Evolutionary conservation across 345 rosid species (phyloP), one percentile per base, ranked within the genome.

Genomic region (Psidium friedrichsthalianum): DNA sequence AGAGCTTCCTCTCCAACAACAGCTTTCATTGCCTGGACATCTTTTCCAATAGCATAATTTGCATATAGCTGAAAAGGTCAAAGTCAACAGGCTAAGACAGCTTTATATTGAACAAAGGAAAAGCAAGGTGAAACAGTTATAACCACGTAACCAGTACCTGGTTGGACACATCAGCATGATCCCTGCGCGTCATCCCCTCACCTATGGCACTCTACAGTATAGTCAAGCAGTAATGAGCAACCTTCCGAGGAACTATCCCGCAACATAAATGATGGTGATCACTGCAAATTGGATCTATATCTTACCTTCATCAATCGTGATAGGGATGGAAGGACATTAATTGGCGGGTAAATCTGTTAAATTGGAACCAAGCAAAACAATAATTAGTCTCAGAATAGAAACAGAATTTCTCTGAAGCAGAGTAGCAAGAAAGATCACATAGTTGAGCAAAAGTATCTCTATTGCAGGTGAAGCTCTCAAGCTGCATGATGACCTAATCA

Each of bases 1-100:
- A 96, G 98, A 36, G 99, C 99, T 94, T 96, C 99, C 88, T 95
- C 99, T 94, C 99, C 99, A 25, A 97, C 99, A 89, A 97, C 99
- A 82, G 98, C 98, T 90, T 97, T 94, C 99, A 97, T 97, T 74
- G 99, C 99, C 90, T 96, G 98, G 20, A 96, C 98, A 87, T 97
- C 99, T 89, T 97, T 95, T 82, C 99, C 99, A 85, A 95, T 97
- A 42, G 98, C 98, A 86, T 97, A 94, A 88, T 97, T 97, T 84
- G 99, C 99, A 89, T 96, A 96, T 78, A 96, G 88, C 99, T 96
- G 94, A 82, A 86, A n/a, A 78, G 86, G 27, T 21, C 13, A 81
- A 84, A 83, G 56, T 69, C 29, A 51, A n/a, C n/a, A 82, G n/a
- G 24, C 44, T 27, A 53, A 82, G 40, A 82, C 56, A 82, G 84